A percentile compares a stretch with the other conserved stretches of the same genome.
phyloP scores from a whole-genome alignment of 2,329 filamentous ascomycete genomes.

The Berkeleyomyces basicola region DNA sequence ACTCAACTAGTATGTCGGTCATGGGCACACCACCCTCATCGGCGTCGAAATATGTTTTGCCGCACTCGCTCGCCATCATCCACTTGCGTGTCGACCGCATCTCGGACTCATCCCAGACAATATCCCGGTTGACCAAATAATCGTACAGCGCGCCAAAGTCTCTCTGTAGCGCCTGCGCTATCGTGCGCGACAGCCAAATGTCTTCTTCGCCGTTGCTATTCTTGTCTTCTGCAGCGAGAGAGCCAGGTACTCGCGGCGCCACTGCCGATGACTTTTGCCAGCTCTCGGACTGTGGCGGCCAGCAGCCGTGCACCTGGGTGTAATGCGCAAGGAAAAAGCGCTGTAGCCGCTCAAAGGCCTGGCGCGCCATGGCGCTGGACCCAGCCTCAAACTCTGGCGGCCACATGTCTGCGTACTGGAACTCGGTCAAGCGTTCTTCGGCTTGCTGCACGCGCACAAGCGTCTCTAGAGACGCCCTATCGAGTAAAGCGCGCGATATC shows the following conservation, averaged over 20 bases:
- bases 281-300: slow-evolving; percentile 34
- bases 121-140: slow-evolving; percentile 50
- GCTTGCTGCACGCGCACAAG: slow-evolving; percentile 45
- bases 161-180: slow-evolving; percentile 40
- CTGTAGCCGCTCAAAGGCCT: slow-evolving; percentile 39
- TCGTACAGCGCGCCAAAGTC: slow-evolving; percentile 57
- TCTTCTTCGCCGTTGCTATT: slow-evolving; percentile 23
- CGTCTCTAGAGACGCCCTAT: slow-evolving; percentile 43
- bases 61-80: slow-evolving; percentile 38
- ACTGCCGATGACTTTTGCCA: slow-evolving; percentile 2
- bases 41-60: slow-evolving; percentile 30
- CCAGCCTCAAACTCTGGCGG: slow-evolving; percentile 20
- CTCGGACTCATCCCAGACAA: slow-evolving; percentile 47
- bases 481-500: slow-evolving; percentile 45
- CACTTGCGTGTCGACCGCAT: slow-evolving; percentile 45
- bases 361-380: slow-evolving; percentile 18
- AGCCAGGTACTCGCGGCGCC: not conserved
- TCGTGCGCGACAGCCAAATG: slow-evolving; percentile 43
- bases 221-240: not conserved
- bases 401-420: slow-evolving; percentile 48
- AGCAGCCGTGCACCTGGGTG: slow-evolving; percentile 36
- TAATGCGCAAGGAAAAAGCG: slow-evolving; percentile 46
- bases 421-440: slow-evolving; percentile 42
- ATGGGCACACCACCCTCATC: slow-evolving; percentile 41
- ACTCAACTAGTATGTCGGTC: slow-evolving; percentile 49